These are phyloP conservation scores for thale cress (Arabidopsis thaliana) DNA, from an alignment of 345 rosid genomes.

Conservation along the genomic window DNA sequence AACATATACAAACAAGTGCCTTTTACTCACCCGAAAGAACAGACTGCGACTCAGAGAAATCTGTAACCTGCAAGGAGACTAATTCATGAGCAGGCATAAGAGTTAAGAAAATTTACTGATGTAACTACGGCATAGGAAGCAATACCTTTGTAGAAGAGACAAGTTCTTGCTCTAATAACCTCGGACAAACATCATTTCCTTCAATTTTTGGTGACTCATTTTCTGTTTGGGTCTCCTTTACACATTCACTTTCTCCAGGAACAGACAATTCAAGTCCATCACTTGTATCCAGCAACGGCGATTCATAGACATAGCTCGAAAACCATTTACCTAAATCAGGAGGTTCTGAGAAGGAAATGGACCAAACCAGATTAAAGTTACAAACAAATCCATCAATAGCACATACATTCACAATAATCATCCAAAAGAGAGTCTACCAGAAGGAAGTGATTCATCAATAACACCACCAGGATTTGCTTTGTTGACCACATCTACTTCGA, in stretches of 20 bases:
- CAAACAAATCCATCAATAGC: conserved; percentile 25
- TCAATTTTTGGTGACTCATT: background rate
- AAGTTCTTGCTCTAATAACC: conserved; percentile 24
- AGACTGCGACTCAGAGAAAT: conserved; percentile 36
- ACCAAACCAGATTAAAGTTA: background rate
- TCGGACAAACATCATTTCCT: conserved; percentile 11
- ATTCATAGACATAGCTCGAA: conserved; percentile 68
- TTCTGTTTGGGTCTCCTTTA: conserved; percentile 30
- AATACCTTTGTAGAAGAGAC: conserved; percentile 35
- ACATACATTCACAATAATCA: background rate
- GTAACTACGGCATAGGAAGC: background rate
- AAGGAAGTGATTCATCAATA: conserved; percentile 41
- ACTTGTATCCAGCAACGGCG: conserved; percentile 53
- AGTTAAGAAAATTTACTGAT: background rate
- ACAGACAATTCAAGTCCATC: conserved; percentile 46
- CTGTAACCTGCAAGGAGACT: conserved; percentile 47
- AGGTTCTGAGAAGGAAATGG: conserved; percentile 53
- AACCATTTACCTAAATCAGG: conserved; percentile 65
- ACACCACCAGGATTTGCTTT: conserved; percentile 6
- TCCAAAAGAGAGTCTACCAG: conserved; percentile 48
- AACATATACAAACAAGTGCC: background rate
- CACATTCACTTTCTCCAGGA: conserved; percentile 42
- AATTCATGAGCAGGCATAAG: background rate
- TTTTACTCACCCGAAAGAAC: conserved; percentile 56
- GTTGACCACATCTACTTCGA: background rate